Conservation (phyloP, 768 basidiomycete species). For the Pisolithus microcarpus region DNA sequence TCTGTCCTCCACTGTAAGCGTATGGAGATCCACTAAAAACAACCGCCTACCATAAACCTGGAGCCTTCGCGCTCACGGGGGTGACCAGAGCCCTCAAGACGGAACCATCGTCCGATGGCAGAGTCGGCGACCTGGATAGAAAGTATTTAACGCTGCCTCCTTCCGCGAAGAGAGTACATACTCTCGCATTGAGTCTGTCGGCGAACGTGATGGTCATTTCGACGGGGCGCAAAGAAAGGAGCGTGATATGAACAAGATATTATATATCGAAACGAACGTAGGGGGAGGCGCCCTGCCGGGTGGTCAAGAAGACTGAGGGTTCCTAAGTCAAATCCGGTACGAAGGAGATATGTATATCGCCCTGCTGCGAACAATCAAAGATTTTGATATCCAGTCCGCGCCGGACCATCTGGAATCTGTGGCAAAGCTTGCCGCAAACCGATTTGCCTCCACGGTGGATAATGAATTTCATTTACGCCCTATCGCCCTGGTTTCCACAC, state of each 20-base stretch:
- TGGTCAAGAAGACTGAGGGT: not conserved
- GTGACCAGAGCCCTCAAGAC: constrained; percentile 65
- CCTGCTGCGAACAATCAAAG: not conserved
- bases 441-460: not conserved
- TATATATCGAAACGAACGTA: constrained; percentile 18
- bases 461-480: constrained; percentile 2
- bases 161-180: constrained; percentile 9
- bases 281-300: not conserved
- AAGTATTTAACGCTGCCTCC: not conserved
- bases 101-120: constrained; percentile 57
- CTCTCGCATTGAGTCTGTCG: constrained; percentile 38
- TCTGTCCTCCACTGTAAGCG: constrained; percentile 34
- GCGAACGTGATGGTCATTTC: constrained; percentile 33
- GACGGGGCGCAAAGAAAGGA: constrained; percentile 12
- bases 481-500: constrained; percentile 6
- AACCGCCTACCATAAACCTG: constrained; percentile 44
- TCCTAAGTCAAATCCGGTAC: not conserved
- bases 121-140: constrained; percentile 32
- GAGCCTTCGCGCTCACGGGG: constrained; percentile 56
- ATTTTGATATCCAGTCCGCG: not conserved
- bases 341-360: not conserved
- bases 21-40: not conserved
- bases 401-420: not conserved
- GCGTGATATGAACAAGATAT: constrained; percentile 4
- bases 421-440: not conserved